Base-by-base conservation (phyloP, 1,284 basidiomycete genomes). In the Irpex sp. region DNA sequence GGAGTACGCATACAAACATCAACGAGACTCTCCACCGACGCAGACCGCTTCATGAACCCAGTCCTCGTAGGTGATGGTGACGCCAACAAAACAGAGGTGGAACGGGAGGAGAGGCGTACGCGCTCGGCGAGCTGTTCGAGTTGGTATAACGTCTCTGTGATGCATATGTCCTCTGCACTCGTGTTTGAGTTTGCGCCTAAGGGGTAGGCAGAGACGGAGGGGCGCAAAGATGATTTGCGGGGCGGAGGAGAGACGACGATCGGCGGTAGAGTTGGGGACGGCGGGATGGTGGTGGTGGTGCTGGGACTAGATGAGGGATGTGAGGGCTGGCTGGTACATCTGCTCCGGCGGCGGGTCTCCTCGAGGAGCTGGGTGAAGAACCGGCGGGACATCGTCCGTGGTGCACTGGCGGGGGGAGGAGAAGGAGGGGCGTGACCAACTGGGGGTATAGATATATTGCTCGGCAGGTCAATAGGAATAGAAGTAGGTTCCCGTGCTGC, bases 81-180 rank as follows among this genome's bases (percentile, higher is more conserved):
- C 14, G n/a, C 39, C 18, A 47, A 35, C 14, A 16, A 10, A n/a
- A 51, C 35, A 23, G 47, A n/a, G 18, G 35, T 23, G n/a, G 56
- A 51, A 62, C 52, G 14, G 18, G 16, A 51, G 54, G 35, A 49
- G 28, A 33, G 28, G 28, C 52, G 54, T 19, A 66, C 35, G 23
- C 62, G 63, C 8, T 47, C 12, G 1, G 63, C 63, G 39, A 66
- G 56, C 37, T 66, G 18, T 47, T 66, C 63, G 5, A 66, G 61
- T 28, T 64, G 56, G 19, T 48, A 21, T 33, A 64, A 57, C 28
- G 61, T 64, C 47, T 61, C 58, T 58, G 35, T 61, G 59, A 19
- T 54, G 56, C 47, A 45, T 57, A 23, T 21, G 18, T 5, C 55
- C 33, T 14, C 9, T 19, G 28, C 21, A 3, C 14, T 28, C 47